Conservation (phyloP, 2,329 filamentous ascomycete genomes). For the Phyllosticta citriasiana region DNA sequence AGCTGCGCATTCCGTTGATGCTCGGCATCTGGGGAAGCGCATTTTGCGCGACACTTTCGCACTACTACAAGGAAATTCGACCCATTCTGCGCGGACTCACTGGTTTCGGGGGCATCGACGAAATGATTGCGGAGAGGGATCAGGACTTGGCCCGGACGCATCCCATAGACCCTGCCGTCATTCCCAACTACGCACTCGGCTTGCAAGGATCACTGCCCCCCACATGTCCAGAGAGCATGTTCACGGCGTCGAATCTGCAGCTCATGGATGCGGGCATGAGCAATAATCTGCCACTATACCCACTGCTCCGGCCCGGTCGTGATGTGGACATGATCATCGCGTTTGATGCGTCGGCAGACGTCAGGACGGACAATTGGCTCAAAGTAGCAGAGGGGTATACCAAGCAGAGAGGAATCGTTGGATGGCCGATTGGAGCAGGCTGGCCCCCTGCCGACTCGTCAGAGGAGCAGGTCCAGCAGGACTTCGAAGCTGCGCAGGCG, state of each 20-base stretch:
- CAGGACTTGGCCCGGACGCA: slow-evolving; percentile 85
- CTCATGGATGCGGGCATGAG: slow-evolving; percentile 97
- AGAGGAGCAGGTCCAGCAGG: slow-evolving; percentile 48
- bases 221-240: slow-evolving; percentile 69
- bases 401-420: slow-evolving; percentile 77
- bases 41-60: slow-evolving; percentile 88
- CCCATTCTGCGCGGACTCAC: slow-evolving; percentile 66
- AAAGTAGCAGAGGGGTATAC: slow-evolving; percentile 90
- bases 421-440: slow-evolving; percentile 90
- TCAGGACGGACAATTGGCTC: slow-evolving; percentile 92
- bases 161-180: slow-evolving; percentile 80
- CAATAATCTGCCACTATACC: slow-evolving; percentile 95
- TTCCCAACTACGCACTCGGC: slow-evolving; percentile 81
- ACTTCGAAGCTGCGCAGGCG: slow-evolving; percentile 60
- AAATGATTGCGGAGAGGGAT: slow-evolving; percentile 71
- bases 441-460: slow-evolving; percentile 64
- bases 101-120: slow-evolving; percentile 68
- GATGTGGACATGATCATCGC: slow-evolving; percentile 84
- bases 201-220: slow-evolving; percentile 66
- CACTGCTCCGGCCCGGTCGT: slow-evolving; percentile 75
- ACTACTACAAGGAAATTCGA: slow-evolving; percentile 92
- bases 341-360: slow-evolving; percentile 90
- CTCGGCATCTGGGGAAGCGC: slow-evolving; percentile 96
- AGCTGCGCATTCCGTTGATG: slow-evolving; percentile 71
- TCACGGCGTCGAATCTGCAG: slow-evolving; percentile 53